Evolutionary conservation across 768 basidiomycete species (phyloP).

Genomic region (Fomitopsis serialis): DNA sequence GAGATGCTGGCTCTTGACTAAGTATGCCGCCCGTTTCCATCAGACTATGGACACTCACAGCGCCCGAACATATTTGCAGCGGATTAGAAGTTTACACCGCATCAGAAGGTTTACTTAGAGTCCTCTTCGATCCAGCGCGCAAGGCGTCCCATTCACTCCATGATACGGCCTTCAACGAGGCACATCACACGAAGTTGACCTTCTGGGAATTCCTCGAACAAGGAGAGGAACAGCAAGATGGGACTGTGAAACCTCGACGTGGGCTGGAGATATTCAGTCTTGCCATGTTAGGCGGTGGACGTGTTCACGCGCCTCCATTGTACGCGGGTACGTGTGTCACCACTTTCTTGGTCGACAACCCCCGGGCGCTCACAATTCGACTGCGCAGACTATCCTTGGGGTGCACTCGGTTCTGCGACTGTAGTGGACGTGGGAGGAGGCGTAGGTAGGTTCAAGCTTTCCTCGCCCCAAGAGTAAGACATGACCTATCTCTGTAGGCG

Average conservation of each 20-base stretch:
- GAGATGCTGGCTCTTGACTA: constrained; percentile 1
- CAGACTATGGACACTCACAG: background rate
- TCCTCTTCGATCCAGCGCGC: constrained; percentile 2
- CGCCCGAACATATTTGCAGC: background rate
- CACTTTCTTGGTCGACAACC: background rate
- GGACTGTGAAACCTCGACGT: background rate
- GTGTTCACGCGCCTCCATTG: constrained; percentile 2
- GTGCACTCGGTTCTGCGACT: constrained; percentile 1
- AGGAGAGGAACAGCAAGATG: constrained; percentile 2
- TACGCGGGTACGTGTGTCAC: constrained; percentile 4
- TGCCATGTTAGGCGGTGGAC: constrained; percentile 11
- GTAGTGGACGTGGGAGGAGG: constrained; percentile 14
- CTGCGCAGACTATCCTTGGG: constrained; percentile 10
- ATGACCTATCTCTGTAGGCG: background rate
- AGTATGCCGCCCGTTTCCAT: background rate
- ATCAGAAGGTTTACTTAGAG: constrained; percentile 6
- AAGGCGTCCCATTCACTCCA: background rate
- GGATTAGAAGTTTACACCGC: constrained; percentile 4
- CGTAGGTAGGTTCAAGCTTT: constrained; percentile 5
- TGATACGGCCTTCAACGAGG: constrained; percentile 6
- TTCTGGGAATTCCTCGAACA: constrained; percentile 10
- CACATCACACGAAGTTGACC: background rate
- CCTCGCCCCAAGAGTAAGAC: too few relatives aligned
- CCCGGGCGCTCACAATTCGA: too few relatives aligned
- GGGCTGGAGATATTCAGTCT: constrained; percentile 7